Percentiles rank a stretch among this genome's conserved stretches.
These are phyloP conservation scores for Epithemia pelagica DNA, from an alignment of 108 stramenopile genomes.

Conservation along the genomic window DNA sequence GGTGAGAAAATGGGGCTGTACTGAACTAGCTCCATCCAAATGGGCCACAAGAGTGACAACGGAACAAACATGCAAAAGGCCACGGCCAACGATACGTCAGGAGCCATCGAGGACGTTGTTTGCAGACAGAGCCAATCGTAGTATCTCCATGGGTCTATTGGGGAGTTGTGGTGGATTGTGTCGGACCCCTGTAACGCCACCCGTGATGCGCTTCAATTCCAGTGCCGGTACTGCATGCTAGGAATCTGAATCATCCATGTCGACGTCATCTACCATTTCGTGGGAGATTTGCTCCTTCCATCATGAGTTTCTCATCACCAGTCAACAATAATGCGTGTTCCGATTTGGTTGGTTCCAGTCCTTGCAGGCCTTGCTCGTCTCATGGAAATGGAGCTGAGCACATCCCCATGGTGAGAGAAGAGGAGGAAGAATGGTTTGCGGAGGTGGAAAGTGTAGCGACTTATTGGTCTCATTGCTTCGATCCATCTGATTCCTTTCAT, in stretches of 20 bases:
- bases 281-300: no score
- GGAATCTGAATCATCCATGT: no score
- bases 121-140: not conserved
- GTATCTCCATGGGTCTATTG: not conserved
- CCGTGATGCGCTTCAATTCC: not conserved
- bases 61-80: conserved; percentile 53
- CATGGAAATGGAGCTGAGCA: not conserved
- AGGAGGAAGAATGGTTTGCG: no score
- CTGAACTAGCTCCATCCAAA: not conserved
- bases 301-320: not conserved
- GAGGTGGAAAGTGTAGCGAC: no score
- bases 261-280: no score
- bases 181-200: no score
- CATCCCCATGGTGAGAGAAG: no score
- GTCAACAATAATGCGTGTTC: not conserved
- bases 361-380: not conserved
- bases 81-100: conserved; percentile 45
- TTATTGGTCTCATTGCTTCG: no score
- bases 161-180: not conserved
- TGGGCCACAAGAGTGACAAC: conserved; percentile 21
- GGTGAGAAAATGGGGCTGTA: not conserved
- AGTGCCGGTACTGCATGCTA: not conserved
- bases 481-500: no score
- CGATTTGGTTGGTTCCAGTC: not conserved
- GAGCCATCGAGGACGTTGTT: conserved; percentile 27